phyloP scores from a whole-genome alignment of 805 yeast genomes.

The Lipomyces sp. region DNA sequence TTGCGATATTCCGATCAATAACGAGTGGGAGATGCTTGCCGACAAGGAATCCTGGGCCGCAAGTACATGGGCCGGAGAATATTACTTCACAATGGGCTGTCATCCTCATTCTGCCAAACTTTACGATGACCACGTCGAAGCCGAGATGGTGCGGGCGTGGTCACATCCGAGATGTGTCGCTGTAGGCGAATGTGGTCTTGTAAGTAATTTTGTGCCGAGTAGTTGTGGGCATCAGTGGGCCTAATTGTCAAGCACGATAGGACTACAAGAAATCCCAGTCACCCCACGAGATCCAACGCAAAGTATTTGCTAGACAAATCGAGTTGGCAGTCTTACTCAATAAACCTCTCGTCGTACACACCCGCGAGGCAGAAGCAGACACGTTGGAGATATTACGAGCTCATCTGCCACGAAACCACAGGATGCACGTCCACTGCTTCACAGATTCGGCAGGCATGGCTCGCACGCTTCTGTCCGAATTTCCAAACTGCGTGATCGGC shows the following conservation, averaged over 20 bases:
- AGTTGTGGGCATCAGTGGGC: neutral
- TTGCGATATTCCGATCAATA: constrained; percentile 31
- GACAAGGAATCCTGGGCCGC: constrained; percentile 8
- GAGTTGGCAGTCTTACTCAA: constrained; percentile 18
- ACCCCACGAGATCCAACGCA: constrained; percentile 18
- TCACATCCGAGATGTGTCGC: constrained; percentile 30
- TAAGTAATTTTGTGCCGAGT: neutral
- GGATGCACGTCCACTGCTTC: constrained; percentile 32
- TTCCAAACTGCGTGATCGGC: constrained; percentile 33
- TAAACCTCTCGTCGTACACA: constrained; percentile 31
- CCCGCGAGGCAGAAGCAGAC: constrained; percentile 33
- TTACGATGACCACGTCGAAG: constrained; percentile 19
- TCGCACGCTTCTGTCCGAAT: constrained; percentile 15
- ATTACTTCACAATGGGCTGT: constrained; percentile 33
- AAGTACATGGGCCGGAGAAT: constrained; percentile 24
- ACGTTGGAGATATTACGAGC: constrained; percentile 21
- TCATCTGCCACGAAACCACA: constrained; percentile 21
- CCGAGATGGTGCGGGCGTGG: constrained; percentile 27
- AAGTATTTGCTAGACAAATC: constrained; percentile 29
- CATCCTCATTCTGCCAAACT: constrained; percentile 31
- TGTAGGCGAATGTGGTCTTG: constrained; percentile 35
- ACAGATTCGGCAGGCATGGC: constrained; percentile 32
- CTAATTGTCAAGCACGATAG: neutral
- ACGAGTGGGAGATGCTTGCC: constrained; percentile 18
- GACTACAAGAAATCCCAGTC: constrained; percentile 32